A percentile compares a stretch with the other conserved stretches of the same genome.
These are phyloP conservation scores for Thraustochytrium sp. DNA, from an alignment of 352 stramenopile species.

Conservation along the genomic window DNA sequence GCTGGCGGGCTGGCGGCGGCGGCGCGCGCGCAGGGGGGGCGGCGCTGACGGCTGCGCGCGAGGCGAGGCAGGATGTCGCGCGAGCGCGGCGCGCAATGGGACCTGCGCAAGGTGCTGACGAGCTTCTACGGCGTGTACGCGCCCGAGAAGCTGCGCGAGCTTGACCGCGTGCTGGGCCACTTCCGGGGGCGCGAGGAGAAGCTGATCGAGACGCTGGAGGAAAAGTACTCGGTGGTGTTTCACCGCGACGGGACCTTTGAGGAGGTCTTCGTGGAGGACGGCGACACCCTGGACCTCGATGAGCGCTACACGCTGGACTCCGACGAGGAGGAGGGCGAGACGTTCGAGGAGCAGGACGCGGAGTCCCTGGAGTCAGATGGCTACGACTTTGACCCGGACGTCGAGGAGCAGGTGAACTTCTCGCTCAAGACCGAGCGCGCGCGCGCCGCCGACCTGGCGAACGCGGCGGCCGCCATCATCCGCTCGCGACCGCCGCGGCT, in stretches of 20 bases:
- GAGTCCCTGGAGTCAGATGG: neutral
- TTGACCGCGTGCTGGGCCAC: neutral
- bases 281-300: neutral
- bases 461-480: neutral
- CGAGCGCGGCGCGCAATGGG: too few relatives aligned
- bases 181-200: conserved; percentile 5
- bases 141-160: conserved; percentile 4
- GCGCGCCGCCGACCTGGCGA: neutral
- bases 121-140: conserved; percentile 24
- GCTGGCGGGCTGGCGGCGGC: too few relatives aligned
- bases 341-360: neutral
- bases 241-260: conserved; percentile 2
- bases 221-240: conserved; percentile 30
- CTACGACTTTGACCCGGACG: neutral
- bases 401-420: conserved; percentile 23
- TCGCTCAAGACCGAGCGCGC: neutral
- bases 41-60: too few relatives aligned
- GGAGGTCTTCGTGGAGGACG: neutral
- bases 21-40: too few relatives aligned
- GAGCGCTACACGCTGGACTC: neutral
- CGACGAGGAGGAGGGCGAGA: neutral
- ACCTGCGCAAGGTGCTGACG: neutral
- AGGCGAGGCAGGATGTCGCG: too few relatives aligned
- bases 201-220: conserved; percentile 23
- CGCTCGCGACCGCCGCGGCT: neutral